Evolutionary conservation across 73 alveolate genomes (phyloP).

Genomic region (Uronychia setigera): DNA sequence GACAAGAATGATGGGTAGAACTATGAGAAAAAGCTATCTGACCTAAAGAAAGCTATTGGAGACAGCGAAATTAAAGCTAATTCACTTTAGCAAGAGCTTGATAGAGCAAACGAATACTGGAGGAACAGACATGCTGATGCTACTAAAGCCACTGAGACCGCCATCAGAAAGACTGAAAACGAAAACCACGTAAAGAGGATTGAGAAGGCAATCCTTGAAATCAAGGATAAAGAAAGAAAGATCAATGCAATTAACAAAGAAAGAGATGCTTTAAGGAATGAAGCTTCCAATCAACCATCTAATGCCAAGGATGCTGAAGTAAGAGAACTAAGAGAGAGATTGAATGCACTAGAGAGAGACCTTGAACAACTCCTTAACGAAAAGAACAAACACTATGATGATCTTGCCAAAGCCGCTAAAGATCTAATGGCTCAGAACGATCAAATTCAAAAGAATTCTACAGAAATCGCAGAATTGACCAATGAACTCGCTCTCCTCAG

Average conservation of each 20-base stretch:
- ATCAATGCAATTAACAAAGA: slow-evolving; percentile 7
- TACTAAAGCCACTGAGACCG: slow-evolving; percentile 31
- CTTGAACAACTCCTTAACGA: slow-evolving; percentile 35
- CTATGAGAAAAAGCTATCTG: slow-evolving; percentile 39
- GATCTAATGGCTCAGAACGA: slow-evolving; percentile 44
- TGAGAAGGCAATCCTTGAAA: slow-evolving; percentile 2
- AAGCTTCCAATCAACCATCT: slow-evolving; percentile 26
- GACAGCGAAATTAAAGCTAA: slow-evolving; percentile 41
- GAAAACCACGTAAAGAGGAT: slow-evolving; percentile 18
- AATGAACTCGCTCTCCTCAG: slow-evolving; percentile 38
- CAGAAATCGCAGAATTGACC: slow-evolving; percentile 46
- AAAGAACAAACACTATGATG: slow-evolving; percentile 46
- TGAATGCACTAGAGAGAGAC: slow-evolving; percentile 12
- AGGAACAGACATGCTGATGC: slow-evolving; percentile 14
- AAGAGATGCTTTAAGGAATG: slow-evolving; percentile 37
- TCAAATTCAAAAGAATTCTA: slow-evolving; percentile 35
- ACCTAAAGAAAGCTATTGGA: slow-evolving; percentile 24
- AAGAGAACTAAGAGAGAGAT: slow-evolving; percentile 10
- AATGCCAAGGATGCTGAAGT: slow-evolving; percentile 30
- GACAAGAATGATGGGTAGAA: slow-evolving; percentile 47
- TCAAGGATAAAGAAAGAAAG: slow-evolving; percentile 21
- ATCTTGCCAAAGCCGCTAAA: slow-evolving; percentile 23
- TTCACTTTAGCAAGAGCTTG: slow-evolving; percentile 27
- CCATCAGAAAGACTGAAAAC: slow-evolving; percentile 33
- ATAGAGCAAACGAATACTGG: slow-evolving; percentile 41